phyloP scores from a whole-genome alignment of 176 grass and related monocot genomes.

The Thalia dealbata region DNA sequence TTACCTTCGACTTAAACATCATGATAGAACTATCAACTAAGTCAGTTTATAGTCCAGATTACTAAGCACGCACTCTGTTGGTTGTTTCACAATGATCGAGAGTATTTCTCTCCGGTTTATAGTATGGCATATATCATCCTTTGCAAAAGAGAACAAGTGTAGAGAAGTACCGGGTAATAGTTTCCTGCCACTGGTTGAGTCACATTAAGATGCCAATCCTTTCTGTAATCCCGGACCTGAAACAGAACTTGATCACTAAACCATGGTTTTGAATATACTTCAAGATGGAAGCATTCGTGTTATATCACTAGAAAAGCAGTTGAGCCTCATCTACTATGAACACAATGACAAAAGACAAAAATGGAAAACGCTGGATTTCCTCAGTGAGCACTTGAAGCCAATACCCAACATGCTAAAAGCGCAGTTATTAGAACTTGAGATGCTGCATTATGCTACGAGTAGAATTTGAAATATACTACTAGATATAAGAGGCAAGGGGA shows the following conservation, averaged over 20 bases:
- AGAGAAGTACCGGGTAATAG: conserved; percentile 64
- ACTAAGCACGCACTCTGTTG: background rate
- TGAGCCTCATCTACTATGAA: background rate
- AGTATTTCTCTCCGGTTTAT: background rate
- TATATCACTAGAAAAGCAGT: background rate
- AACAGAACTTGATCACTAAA: conserved; percentile 5
- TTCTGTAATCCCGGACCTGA: conserved; percentile 68
- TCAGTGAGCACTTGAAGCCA: background rate
- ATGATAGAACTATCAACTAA: background rate
- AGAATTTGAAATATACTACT: too few relatives aligned
- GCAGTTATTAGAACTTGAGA: too few relatives aligned
- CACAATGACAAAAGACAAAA: background rate
- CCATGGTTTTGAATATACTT: background rate
- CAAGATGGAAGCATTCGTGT: background rate
- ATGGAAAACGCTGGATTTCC: background rate
- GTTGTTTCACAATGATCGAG: background rate
- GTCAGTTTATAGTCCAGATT: background rate
- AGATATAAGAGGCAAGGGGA: too few relatives aligned
- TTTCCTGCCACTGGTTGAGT: conserved; percentile 85
- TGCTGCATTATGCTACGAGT: too few relatives aligned
- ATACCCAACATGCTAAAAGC: background rate
- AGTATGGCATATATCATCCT: background rate
- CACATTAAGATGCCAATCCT: conserved; percentile 78
- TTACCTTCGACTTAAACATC: background rate
- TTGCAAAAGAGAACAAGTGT: background rate